Evolutionary conservation across 1,284 basidiomycete genomes (phyloP).

Genomic region (Apiotrichum mycotoxinovorans): DNA sequence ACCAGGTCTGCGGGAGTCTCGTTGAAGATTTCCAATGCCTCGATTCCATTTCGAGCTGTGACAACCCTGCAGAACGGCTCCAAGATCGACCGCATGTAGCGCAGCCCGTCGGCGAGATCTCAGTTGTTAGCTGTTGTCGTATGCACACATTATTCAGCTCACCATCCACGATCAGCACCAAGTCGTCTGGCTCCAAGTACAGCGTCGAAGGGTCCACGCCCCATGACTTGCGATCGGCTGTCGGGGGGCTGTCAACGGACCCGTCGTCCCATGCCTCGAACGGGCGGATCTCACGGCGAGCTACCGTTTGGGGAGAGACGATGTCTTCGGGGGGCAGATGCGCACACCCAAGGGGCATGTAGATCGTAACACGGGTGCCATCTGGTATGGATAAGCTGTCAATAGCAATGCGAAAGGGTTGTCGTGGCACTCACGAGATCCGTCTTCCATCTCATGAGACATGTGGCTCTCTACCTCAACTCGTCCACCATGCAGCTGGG

Average conservation of each 20-base stretch:
- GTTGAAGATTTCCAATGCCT: slow-evolving; percentile 43
- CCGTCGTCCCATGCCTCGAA: neutral
- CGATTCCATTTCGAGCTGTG: slow-evolving; percentile 47
- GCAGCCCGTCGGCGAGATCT: slow-evolving; percentile 35
- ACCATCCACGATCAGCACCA: slow-evolving; percentile 46
- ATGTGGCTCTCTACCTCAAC: too few species aligned
- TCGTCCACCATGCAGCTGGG: too few species aligned
- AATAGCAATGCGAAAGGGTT: slow-evolving; percentile 30
- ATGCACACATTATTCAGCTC: neutral
- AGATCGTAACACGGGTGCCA: neutral
- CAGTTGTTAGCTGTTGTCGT: neutral
- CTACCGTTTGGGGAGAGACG: slow-evolving; percentile 33
- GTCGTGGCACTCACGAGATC: slow-evolving; percentile 37
- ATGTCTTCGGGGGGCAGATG: neutral
- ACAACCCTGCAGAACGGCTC: slow-evolving; percentile 48
- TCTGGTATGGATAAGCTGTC: neutral
- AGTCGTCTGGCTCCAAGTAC: slow-evolving; percentile 40
- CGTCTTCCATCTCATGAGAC: too few species aligned
- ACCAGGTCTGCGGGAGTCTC: slow-evolving; percentile 37
- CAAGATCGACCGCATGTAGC: slow-evolving; percentile 45
- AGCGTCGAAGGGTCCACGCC: slow-evolving; percentile 39
- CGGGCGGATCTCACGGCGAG: neutral
- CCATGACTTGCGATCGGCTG: slow-evolving; percentile 30
- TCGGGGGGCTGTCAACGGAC: slow-evolving; percentile 13
- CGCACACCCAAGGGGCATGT: neutral